These are phyloP conservation scores for Aspergillus quadricinctus DNA, from an alignment of 2,329 filamentous ascomycete genomes.

Conservation along the genomic window DNA sequence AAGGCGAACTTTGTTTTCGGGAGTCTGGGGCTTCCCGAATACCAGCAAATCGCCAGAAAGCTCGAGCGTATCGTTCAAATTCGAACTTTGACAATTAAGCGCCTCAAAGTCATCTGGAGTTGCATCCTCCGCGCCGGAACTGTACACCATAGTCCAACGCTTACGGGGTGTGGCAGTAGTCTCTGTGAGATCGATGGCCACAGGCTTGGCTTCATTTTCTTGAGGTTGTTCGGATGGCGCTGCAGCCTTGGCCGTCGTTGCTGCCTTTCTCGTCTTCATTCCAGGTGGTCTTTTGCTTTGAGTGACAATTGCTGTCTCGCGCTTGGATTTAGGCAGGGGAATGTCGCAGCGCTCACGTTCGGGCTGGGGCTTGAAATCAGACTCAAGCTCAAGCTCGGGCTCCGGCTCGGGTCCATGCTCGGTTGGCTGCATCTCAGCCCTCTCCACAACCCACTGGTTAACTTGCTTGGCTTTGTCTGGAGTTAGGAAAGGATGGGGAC, in stretches of 20 bases:
- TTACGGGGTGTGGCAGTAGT: slow-evolving; percentile 7
- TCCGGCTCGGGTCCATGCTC: not conserved
- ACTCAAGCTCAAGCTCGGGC: not conserved
- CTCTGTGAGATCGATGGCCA: slow-evolving; percentile 2
- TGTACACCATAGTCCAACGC: slow-evolving; percentile 17
- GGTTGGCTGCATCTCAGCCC: slow-evolving; percentile 13
- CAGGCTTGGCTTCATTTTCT: not conserved
- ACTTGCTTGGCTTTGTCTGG: slow-evolving; percentile 26
- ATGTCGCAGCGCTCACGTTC: not conserved
- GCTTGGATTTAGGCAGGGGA: not conserved
- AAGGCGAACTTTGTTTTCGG: slow-evolving; percentile 1
- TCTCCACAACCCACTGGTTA: slow-evolving; percentile 26
- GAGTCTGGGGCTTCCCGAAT: not conserved
- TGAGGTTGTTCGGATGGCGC: not conserved
- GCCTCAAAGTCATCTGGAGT: not conserved
- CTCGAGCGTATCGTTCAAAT: not conserved
- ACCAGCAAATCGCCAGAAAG: not conserved
- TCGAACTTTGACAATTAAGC: not conserved
- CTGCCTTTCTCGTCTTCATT: slow-evolving; percentile 17
- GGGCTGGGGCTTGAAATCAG: not conserved
- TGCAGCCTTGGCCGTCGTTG: not conserved
- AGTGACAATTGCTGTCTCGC: not conserved
- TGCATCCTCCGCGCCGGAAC: not conserved
- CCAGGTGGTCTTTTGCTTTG: slow-evolving; percentile 11
- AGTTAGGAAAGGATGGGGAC: slow-evolving; percentile 21